Evolutionary conservation across 2,329 filamentous ascomycete genomes (phyloP).

Genomic region (Penicillium italicum): DNA sequence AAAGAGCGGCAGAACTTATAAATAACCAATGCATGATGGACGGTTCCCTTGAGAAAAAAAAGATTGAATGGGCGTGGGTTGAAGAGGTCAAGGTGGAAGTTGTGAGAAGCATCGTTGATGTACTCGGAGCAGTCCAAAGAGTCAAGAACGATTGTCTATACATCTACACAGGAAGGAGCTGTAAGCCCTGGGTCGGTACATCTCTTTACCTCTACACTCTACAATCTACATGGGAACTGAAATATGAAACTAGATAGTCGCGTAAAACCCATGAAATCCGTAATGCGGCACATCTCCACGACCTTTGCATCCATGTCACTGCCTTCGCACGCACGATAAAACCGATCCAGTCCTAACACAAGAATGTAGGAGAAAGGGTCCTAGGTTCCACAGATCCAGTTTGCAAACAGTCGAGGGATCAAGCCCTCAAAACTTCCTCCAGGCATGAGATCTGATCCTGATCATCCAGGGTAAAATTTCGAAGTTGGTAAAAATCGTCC

Average conservation of each 20-base stretch:
- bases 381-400: not conserved
- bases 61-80: constrained; percentile 1
- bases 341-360: not conserved
- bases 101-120: not conserved
- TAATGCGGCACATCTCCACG: not conserved
- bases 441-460: not conserved
- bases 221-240: not conserved
- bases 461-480: not conserved
- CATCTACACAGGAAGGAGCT: not conserved
- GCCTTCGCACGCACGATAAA: not conserved
- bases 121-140: not conserved
- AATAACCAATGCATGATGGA: constrained; percentile 8
- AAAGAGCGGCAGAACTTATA: not conserved
- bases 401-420: not conserved
- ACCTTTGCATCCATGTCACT: not conserved
- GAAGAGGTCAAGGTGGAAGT: not conserved
- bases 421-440: not conserved
- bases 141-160: not conserved
- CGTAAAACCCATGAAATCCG: not conserved
- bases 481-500: not conserved
- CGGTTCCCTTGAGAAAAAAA: not conserved
- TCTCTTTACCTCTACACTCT: not conserved
- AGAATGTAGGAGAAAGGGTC: not conserved
- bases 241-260: not conserved
- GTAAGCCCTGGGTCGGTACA: not conserved